These are phyloP conservation scores for Takakia lepidozioides DNA, from an alignment of 225 moss, liverwort and hornwort species.

Conservation along the genomic window DNA sequence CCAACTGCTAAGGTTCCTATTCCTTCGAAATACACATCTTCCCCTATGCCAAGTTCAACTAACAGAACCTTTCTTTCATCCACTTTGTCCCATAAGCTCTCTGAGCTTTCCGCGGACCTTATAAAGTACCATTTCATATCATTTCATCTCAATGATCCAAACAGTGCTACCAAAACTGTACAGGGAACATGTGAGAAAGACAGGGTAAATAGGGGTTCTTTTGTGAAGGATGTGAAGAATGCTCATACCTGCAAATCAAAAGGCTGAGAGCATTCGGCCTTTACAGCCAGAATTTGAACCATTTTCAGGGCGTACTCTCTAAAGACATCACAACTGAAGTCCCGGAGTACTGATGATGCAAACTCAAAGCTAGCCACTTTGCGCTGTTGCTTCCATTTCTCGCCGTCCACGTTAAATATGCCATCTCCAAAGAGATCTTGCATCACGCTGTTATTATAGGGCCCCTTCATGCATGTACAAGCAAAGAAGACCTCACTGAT, in stretches of 20 bases:
- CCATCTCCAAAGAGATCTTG: conserved; percentile 20
- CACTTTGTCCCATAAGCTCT: too few relatives aligned
- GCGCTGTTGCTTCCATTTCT: conserved; percentile 25
- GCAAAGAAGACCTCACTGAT: neutral
- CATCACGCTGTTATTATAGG: neutral
- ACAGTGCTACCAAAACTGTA: too few relatives aligned
- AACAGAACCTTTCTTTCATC: neutral
- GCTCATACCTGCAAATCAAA: conserved; percentile 14
- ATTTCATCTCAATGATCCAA: too few relatives aligned
- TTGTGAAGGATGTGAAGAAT: too few relatives aligned
- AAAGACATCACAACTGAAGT: conserved; percentile 12
- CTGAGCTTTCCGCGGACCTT: too few relatives aligned
- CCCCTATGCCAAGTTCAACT: neutral
- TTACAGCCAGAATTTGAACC: neutral
- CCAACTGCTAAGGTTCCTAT: neutral
- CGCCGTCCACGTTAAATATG: conserved; percentile 20
- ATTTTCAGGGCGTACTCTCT: conserved; percentile 12
- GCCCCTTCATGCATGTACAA: neutral
- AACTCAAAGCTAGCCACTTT: conserved; percentile 28
- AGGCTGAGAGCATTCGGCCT: neutral
- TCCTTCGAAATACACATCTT: too few relatives aligned
- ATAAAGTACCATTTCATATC: too few relatives aligned
- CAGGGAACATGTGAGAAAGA: too few relatives aligned
- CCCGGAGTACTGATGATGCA: conserved; percentile 10
- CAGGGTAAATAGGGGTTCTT: too few relatives aligned